These are phyloP conservation scores for Rhizopus arrhizus DNA, from an alignment of 371 early-diverging fungal genomes.

Conservation along the genomic window DNA sequence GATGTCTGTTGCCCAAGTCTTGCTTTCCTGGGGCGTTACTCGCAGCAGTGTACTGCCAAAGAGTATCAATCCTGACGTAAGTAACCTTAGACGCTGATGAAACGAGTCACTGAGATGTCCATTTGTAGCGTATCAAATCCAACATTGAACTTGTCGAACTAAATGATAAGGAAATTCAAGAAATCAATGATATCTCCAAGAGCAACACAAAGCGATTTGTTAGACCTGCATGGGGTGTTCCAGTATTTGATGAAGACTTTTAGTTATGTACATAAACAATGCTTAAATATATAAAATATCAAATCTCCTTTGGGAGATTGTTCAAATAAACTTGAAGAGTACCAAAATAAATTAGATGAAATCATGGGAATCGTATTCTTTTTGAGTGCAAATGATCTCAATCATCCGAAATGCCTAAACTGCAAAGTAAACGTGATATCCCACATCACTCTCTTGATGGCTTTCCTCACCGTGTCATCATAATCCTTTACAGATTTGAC, in stretches of 20 bases:
- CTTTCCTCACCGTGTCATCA: too few species aligned
- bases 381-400: constrained; percentile 39
- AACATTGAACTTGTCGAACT: constrained; percentile 49
- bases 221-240: constrained; percentile 43
- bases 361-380: constrained; percentile 42
- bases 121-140: constrained; percentile 40
- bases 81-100: background rate
- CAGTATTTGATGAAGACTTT: constrained; percentile 45
- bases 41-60: constrained; percentile 62
- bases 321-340: background rate
- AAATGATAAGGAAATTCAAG: constrained; percentile 39
- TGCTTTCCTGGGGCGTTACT: constrained; percentile 78
- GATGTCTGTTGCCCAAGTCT: constrained; percentile 73
- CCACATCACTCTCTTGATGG: too few species aligned
- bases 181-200: constrained; percentile 45
- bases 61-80: constrained; percentile 50
- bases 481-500: too few species aligned
- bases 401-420: too few species aligned
- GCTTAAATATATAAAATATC: background rate
- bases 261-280: constrained; percentile 6
- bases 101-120: background rate
- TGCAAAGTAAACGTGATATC: too few species aligned
- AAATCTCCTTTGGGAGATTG: too few species aligned
- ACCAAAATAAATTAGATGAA: constrained; percentile 25
- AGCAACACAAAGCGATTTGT: constrained; percentile 38